Conservation (phyloP, 2,329 filamentous ascomycete genomes). For the Anisogramma anomala region DNA sequence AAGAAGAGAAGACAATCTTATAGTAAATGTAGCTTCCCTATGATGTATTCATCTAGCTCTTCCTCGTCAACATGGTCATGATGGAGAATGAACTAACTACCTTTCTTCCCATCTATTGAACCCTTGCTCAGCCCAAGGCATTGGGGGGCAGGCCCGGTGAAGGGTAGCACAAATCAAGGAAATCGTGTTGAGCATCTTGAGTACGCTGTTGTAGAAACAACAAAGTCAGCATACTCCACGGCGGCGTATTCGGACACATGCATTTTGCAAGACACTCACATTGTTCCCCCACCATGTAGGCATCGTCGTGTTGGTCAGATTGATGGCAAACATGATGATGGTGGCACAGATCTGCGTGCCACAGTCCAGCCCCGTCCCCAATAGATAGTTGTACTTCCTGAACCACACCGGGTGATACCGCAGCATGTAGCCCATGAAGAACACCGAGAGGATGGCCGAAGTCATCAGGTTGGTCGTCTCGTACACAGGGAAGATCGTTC, state of each 20-base stretch:
- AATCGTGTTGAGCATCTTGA: no score
- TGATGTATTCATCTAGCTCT: no score
- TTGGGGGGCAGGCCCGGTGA: conserved; percentile 5
- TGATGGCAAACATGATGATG: conserved; percentile 21
- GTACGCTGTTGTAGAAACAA: neutral
- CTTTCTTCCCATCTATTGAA: no score
- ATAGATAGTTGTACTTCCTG: conserved; percentile 32
- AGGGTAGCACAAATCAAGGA: conserved; percentile 20
- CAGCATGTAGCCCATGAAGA: conserved; percentile 23
- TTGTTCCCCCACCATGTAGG: conserved; percentile 24
- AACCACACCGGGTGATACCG: conserved; percentile 26
- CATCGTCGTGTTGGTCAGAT: conserved; percentile 19
- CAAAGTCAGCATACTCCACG: no score
- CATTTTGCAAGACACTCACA: conserved; percentile 7
- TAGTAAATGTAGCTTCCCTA: no score
- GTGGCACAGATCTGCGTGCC: conserved; percentile 22
- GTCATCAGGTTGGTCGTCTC: conserved; percentile 21
- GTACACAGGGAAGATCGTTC: conserved; percentile 19
- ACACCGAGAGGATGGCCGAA: conserved; percentile 17
- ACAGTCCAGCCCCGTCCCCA: conserved; percentile 28
- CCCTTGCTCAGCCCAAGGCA: conserved; percentile 38
- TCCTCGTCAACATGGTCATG: no score
- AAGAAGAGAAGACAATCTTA: no score
- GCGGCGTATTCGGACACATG: no score
- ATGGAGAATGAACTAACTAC: no score